Conservation (phyloP, 805 yeast genomes). For the Metschnikowia reukaufii region DNA sequence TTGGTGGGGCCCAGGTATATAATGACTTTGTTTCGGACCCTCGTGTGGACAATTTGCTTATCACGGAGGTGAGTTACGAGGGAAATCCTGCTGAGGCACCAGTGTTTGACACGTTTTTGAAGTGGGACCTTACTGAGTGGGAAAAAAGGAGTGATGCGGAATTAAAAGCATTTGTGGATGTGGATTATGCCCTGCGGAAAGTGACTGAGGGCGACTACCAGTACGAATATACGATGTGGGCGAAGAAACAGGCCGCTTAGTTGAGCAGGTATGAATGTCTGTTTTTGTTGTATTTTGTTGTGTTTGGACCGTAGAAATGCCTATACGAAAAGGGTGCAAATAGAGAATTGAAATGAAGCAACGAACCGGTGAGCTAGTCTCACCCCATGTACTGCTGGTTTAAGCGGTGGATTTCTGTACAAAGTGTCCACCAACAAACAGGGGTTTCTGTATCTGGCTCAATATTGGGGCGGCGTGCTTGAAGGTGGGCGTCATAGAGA, state of each 20-base stretch:
- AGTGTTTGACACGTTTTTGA: slow-evolving; percentile 72
- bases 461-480: not conserved
- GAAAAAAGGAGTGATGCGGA: slow-evolving; percentile 29
- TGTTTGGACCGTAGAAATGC: too few relatives aligned
- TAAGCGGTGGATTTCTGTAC: slow-evolving; percentile 17
- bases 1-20: slow-evolving; percentile 93
- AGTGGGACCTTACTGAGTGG: slow-evolving; percentile 38
- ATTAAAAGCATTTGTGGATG: slow-evolving; percentile 42
- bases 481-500: slow-evolving; percentile 21
- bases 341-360: too few relatives aligned
- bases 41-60: slow-evolving; percentile 53
- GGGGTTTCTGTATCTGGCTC: not conserved
- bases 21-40: slow-evolving; percentile 47
- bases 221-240: slow-evolving; percentile 66
- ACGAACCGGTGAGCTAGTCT: not conserved
- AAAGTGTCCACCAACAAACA: slow-evolving; percentile 17
- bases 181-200: slow-evolving; percentile 24
- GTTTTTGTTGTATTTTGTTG: not conserved
- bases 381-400: slow-evolving; percentile 13
- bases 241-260: slow-evolving; percentile 14
- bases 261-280: not conserved
- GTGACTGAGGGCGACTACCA: slow-evolving; percentile 43
- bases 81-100: slow-evolving; percentile 31
- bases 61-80: slow-evolving; percentile 60
- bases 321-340: too few relatives aligned